Conservation (phyloP, 140 eudicot genomes). For the Artemisia princeps region DNA sequence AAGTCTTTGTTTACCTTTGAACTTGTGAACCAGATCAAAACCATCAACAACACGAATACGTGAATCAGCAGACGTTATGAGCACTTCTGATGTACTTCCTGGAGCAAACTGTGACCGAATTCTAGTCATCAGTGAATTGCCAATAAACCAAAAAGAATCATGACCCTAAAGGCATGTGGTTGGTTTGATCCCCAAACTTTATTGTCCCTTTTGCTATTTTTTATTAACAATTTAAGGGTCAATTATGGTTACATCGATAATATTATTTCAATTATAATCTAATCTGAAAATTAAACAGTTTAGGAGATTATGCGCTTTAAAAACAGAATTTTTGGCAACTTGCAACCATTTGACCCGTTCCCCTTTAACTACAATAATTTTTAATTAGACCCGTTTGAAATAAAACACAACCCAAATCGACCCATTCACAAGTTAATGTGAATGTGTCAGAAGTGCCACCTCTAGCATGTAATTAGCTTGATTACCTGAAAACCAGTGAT, state of each 20-base stretch:
- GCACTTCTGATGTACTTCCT: constrained; percentile 84
- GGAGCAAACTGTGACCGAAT: constrained; percentile 70
- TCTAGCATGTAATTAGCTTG: constrained; percentile 7
- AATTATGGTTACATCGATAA: not conserved
- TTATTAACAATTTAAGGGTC: too few relatives aligned
- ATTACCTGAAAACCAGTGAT: constrained; percentile 95
- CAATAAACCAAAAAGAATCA: too few relatives aligned
- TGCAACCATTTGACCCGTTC: not conserved
- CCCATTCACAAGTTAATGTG: not conserved
- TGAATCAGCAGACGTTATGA: constrained; percentile 91
- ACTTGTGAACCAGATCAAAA: constrained; percentile 74
- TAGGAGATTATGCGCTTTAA: not conserved
- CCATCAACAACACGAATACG: constrained; percentile 90
- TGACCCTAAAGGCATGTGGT: too few relatives aligned
- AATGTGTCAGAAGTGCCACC: not conserved
- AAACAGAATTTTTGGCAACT: not conserved
- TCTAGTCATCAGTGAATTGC: constrained; percentile 12
- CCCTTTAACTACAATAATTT: too few relatives aligned
- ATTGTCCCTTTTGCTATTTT: too few relatives aligned
- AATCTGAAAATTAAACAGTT: not conserved
- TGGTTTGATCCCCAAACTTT: too few relatives aligned
- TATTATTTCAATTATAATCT: not conserved
- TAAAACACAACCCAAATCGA: not conserved
- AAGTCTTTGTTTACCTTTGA: constrained; percentile 54
- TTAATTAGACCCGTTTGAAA: too few relatives aligned